phyloP scores from a whole-genome alignment of 2,329 filamentous ascomycete species.

The Paraphoma chrysanthemicola region DNA sequence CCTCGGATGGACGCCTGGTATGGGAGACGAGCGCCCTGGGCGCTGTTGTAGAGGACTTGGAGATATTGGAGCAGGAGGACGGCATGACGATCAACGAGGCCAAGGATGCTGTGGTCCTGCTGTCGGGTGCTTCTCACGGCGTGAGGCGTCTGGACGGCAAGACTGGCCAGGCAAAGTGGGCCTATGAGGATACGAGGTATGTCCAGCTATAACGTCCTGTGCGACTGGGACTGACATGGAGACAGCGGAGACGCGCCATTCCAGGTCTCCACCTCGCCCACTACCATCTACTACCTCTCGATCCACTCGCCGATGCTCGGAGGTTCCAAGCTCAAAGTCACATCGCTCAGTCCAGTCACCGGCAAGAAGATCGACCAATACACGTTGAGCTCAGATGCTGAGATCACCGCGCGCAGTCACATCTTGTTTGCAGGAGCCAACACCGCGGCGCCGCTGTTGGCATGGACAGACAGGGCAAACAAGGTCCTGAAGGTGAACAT shows the following conservation, averaged over 20 bases:
- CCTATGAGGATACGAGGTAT: slow-evolving; percentile 69
- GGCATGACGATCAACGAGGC: slow-evolving; percentile 51
- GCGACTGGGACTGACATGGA: slow-evolving; percentile 13
- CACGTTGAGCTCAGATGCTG: slow-evolving; percentile 74
- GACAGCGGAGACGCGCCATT: slow-evolving; percentile 73
- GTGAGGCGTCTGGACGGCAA: slow-evolving; percentile 76
- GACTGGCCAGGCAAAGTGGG: slow-evolving; percentile 80
- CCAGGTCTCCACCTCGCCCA: slow-evolving; percentile 74
- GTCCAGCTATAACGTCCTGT: slow-evolving; percentile 6
- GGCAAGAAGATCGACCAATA: slow-evolving; percentile 77
- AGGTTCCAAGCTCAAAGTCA: slow-evolving; percentile 79
- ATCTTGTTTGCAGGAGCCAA: slow-evolving; percentile 80
- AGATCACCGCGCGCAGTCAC: slow-evolving; percentile 69
- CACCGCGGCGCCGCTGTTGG: slow-evolving; percentile 75
- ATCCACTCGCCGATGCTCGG: slow-evolving; percentile 69
- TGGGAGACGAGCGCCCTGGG: slow-evolving; percentile 73
- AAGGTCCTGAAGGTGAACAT: slow-evolving; percentile 75
- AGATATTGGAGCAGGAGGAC: slow-evolving; percentile 76
- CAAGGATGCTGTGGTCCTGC: slow-evolving; percentile 77
- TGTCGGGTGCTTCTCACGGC: slow-evolving; percentile 62
- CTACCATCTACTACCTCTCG: slow-evolving; percentile 76
- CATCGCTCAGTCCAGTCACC: slow-evolving; percentile 73
- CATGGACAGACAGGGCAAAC: slow-evolving; percentile 72
- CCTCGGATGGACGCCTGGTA: slow-evolving; percentile 76
- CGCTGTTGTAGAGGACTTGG: slow-evolving; percentile 69